Evolutionary conservation across 257 asterid genomes (phyloP), one percentile per base, ranked within the genome.

Genomic region (Nyctanthes arbortristis): DNA sequence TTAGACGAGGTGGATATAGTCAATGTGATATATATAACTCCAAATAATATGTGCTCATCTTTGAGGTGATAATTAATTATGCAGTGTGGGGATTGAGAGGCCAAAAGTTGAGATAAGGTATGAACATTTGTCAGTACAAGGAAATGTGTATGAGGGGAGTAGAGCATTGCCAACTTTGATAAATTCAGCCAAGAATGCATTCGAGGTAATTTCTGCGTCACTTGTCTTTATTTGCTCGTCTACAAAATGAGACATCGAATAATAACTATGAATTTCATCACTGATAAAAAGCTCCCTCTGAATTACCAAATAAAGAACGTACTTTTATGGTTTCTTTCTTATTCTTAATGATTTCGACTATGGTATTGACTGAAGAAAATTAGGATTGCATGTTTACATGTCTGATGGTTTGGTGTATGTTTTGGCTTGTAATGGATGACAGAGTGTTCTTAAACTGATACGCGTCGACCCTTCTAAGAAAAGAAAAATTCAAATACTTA

Each of bases 161-260:
- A 80, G 85, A 59, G 82, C 85, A 30, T 22, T 77, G 32, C 82
- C 85, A 7, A 70, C 85, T 59, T 54, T 80, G 74, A 5, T 74
- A 27, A 80, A 74, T 64, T 70, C 85, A 22, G 24, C 75, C 0
- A 32, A 76, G 18, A 70, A 73, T 34, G 2, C 78, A 4, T 35
- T 77, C 31, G 85, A 80, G 85, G 85, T 61, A 33, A 8, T 25
- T 22, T 45, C 29, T 20, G 20, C 49, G 7, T 6, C 22, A 64
- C 52, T 64, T 1, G 27, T 22, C 4, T 20, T 63, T 7, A 20
- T 40, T 27, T n/a, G 9, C 47, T n/a, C 22, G 25, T 45, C 6
- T n/a, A 45, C 9, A 14, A 45, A 45, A 45, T 1, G 55, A n/a
- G 25, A 45, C 5, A 45, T 45, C 55, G 22, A 43, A 5, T n/a